Conservation (phyloP, 441 rosid genomes). For the Erodium trifolium region DNA sequence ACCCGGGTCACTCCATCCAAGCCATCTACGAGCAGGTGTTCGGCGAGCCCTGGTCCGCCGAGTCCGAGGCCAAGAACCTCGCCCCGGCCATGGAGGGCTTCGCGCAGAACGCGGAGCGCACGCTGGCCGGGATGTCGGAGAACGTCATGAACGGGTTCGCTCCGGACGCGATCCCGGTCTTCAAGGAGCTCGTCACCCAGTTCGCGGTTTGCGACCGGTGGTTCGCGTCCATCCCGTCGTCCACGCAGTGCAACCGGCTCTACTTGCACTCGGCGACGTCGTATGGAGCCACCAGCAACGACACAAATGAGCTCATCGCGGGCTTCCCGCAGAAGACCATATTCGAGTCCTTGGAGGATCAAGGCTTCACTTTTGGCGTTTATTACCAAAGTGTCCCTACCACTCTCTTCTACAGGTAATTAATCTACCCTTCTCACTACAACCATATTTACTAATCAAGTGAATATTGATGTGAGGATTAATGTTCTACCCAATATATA, state of each 20-base stretch:
- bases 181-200: constrained; percentile 49
- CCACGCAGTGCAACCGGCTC: constrained; percentile 35
- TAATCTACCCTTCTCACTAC: no score
- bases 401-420: constrained; percentile 21
- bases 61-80: constrained; percentile 18
- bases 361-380: constrained; percentile 16
- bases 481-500: no score
- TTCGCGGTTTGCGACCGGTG: constrained; percentile 76
- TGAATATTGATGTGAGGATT: no score
- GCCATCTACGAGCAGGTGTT: constrained; percentile 82
- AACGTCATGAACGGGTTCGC: constrained; percentile 75
- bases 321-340: constrained; percentile 24
- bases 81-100: constrained; percentile 75
- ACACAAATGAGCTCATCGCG: constrained; percentile 8
- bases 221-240: constrained; percentile 67
- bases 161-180: constrained; percentile 62
- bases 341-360: constrained; percentile 21
- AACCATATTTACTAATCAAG: no score
- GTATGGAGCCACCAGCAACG: constrained; percentile 20
- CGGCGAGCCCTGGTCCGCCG: constrained; percentile 48
- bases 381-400: constrained; percentile 21
- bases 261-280: constrained; percentile 23
- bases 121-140: constrained; percentile 49
- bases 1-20: constrained; percentile 85
- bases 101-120: constrained; percentile 62